A percentile compares a stretch with the other conserved stretches of the same genome.
Conservation (phyloP, 805 yeast species). For the Candida xiaguanensis region DNA sequence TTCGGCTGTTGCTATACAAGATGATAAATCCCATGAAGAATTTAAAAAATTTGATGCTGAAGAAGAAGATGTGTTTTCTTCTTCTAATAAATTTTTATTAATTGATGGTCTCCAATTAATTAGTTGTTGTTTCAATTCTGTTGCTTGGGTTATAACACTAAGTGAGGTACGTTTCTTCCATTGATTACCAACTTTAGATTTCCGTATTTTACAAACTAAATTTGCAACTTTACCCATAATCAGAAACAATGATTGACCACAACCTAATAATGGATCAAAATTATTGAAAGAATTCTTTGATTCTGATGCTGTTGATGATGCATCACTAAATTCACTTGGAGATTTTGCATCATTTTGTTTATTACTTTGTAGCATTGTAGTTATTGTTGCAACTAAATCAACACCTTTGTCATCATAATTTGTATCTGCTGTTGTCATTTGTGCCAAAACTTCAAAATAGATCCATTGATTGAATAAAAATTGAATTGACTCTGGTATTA, state of each 20-base stretch:
- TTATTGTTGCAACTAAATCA: slow-evolving; percentile 39
- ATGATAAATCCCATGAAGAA: slow-evolving; percentile 46
- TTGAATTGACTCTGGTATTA: slow-evolving; percentile 42
- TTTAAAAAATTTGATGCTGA: neutral
- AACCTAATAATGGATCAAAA: slow-evolving; percentile 64
- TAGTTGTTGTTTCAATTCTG: slow-evolving; percentile 49
- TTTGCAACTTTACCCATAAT: slow-evolving; percentile 62
- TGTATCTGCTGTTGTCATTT: slow-evolving; percentile 51
- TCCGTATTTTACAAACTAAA: slow-evolving; percentile 49
- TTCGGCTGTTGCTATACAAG: slow-evolving; percentile 67
- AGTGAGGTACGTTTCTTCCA: slow-evolving; percentile 34
- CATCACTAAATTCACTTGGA: slow-evolving; percentile 3
- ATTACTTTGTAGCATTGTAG: slow-evolving; percentile 25
- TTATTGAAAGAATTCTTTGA: slow-evolving; percentile 31
- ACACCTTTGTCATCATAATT: slow-evolving; percentile 42
- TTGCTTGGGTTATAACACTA: slow-evolving; percentile 50
- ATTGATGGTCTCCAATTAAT: slow-evolving; percentile 55
- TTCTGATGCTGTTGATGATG: neutral
- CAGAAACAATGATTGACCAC: slow-evolving; percentile 61
- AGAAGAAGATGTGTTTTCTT: slow-evolving; percentile 18
- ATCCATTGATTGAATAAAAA: slow-evolving; percentile 63
- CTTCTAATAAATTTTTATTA: slow-evolving; percentile 29
- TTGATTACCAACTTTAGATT: slow-evolving; percentile 18
- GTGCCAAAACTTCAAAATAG: slow-evolving; percentile 63
- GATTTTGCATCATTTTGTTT: slow-evolving; percentile 10